Evolutionary conservation across 495 filamentous ascomycete species (phyloP).

Genomic region (Friedmanniomyces simplex): DNA sequence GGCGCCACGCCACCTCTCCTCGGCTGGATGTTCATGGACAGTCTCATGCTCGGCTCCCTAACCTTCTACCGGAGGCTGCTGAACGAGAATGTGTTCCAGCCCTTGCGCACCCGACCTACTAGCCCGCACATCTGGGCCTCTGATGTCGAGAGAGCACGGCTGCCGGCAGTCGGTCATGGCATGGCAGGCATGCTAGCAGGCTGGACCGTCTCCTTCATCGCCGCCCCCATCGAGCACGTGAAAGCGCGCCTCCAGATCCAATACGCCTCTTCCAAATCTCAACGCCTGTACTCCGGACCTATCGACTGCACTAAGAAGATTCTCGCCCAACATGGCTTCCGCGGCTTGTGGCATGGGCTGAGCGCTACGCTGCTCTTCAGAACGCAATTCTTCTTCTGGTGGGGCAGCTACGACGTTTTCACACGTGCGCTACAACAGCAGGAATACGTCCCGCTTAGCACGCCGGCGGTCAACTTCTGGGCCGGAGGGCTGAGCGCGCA

Average conservation of each 20-base stretch:
- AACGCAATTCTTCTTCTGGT: slow-evolving; percentile 95
- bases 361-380: slow-evolving; percentile 78
- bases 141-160: slow-evolving; percentile 29
- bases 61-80: slow-evolving; percentile 78
- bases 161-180: slow-evolving; percentile 72
- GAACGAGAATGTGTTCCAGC: slow-evolving; percentile 64
- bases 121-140: slow-evolving; percentile 8
- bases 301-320: slow-evolving; percentile 72
- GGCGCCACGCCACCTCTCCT: slow-evolving; percentile 81
- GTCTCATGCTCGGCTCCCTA: slow-evolving; percentile 83
- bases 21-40: slow-evolving; percentile 99
- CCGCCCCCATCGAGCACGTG: slow-evolving; percentile 88
- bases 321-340: slow-evolving; percentile 53
- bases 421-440: slow-evolving; percentile 52
- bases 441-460: slow-evolving; percentile 50
- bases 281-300: slow-evolving; percentile 73
- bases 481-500: slow-evolving; percentile 87
- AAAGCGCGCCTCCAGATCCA: slow-evolving; percentile 92
- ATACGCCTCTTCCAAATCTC: slow-evolving; percentile 62
- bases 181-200: slow-evolving; percentile 81
- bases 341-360: slow-evolving; percentile 76
- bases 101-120: slow-evolving; percentile 10
- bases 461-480: slow-evolving; percentile 89
- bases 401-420: slow-evolving; percentile 82
- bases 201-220: slow-evolving; percentile 81